Evolutionary conservation across 164 flowering plant genomes (phyloP).

Genomic region (Umbilicus rupestris): DNA sequence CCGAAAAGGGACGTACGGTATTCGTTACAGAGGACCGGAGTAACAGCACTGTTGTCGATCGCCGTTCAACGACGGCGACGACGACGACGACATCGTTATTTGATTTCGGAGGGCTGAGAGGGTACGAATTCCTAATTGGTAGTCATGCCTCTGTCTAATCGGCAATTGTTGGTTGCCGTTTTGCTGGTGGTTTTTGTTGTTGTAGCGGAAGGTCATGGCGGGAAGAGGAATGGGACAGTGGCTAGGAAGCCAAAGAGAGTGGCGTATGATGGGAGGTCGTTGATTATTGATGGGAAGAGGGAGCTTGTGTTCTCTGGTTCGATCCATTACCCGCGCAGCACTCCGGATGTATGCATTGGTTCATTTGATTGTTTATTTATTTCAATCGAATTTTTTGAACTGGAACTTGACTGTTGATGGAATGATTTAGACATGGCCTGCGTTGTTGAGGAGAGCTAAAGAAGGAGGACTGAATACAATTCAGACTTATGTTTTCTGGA

Average conservation of each 20-base stretch:
- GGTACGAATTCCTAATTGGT: not conserved
- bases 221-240: slow-evolving; percentile 12
- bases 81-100: not conserved
- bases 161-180: not conserved
- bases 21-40: not conserved
- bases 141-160: not conserved
- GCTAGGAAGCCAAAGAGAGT: slow-evolving; percentile 9
- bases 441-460: slow-evolving; percentile 31
- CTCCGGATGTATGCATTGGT: slow-evolving; percentile 40
- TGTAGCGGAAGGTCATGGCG: not conserved
- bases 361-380: not conserved
- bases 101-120: not conserved
- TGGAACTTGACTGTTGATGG: slow-evolving; percentile 4
- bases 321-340: slow-evolving; percentile 56
- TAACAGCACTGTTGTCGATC: not conserved
- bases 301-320: slow-evolving; percentile 59
- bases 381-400: not conserved
- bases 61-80: slow-evolving; percentile 1
- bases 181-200: not conserved
- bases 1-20: not conserved
- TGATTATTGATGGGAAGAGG: slow-evolving; percentile 44
- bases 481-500: slow-evolving; percentile 73
- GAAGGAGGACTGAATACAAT: slow-evolving; percentile 53
- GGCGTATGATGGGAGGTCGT: slow-evolving; percentile 41
- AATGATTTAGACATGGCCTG: slow-evolving; percentile 34